Conservation (phyloP, 495 filamentous ascomycete species). For the Daldinia grandis region DNA sequence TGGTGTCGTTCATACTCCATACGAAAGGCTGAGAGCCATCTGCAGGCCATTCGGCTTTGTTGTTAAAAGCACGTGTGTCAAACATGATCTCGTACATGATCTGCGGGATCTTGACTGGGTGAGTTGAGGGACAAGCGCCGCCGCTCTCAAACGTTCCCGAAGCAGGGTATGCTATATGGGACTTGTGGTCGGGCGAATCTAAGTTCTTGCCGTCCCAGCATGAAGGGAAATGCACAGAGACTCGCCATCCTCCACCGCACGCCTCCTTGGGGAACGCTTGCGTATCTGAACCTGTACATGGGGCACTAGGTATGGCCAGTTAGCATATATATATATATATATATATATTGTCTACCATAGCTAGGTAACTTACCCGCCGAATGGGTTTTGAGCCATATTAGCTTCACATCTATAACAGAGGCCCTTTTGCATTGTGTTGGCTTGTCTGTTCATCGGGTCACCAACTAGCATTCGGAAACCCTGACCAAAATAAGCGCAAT, state of each 20-base stretch:
- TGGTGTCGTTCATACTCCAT: slow-evolving; percentile 60
- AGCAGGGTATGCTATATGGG: slow-evolving; percentile 58
- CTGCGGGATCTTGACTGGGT: slow-evolving; percentile 57
- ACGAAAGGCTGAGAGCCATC: slow-evolving; percentile 55
- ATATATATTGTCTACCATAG: too few relatives aligned
- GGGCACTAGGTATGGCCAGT: slow-evolving; percentile 40
- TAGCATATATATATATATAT: background rate
- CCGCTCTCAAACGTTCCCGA: slow-evolving; percentile 50
- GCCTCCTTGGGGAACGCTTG: slow-evolving; percentile 50
- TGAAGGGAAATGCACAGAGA: slow-evolving; percentile 60
- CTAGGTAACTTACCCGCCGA: slow-evolving; percentile 44
- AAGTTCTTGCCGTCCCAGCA: slow-evolving; percentile 66
- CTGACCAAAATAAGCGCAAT: slow-evolving; percentile 28
- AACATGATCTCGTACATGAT: slow-evolving; percentile 63
- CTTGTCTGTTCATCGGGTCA: slow-evolving; percentile 45
- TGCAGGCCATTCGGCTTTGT: slow-evolving; percentile 54
- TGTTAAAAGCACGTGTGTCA: slow-evolving; percentile 56
- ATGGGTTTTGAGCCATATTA: slow-evolving; percentile 58
- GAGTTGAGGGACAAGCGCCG: slow-evolving; percentile 55
- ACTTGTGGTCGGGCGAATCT: slow-evolving; percentile 61
- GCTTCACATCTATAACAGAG: slow-evolving; percentile 60
- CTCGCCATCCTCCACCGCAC: slow-evolving; percentile 59
- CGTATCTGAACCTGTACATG: slow-evolving; percentile 60
- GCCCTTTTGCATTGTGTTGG: slow-evolving; percentile 48
- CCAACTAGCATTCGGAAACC: slow-evolving; percentile 58